Evolutionary conservation across 2,329 filamentous ascomycete genomes (phyloP), one percentile per base, ranked within the genome.

Genomic region (Aspergillus latus): DNA sequence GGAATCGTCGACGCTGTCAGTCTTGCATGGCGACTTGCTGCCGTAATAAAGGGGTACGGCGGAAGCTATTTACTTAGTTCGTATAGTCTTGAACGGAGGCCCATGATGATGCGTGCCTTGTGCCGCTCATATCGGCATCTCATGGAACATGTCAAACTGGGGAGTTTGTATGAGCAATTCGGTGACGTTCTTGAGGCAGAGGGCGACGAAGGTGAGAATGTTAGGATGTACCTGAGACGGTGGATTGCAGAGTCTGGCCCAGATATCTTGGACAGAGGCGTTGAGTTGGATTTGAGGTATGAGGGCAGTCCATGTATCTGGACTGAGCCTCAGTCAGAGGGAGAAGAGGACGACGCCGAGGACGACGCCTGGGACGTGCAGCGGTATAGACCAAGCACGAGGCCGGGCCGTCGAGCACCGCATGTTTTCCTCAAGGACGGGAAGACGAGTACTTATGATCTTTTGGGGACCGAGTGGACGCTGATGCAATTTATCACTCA

Each of bases 1-100:
- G 73, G 69, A 0, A 60, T 76, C 2, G 66, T 63, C 7, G 74
- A 76, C 53, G 69, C 66, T 2, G 62, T 71, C 39, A 68, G 73
- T 54, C 58, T 76, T 2, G 68, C 65, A 16, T 76, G 72, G 73
- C 69, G 69, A 32, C 58, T 74, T 2, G 66, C 66, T 4, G 66
- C 64, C 2, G 58, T 69, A 2, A 15, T 71, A 2, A 56, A 64
- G 13, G 66, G 65, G 15, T 61, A 66, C 29, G 71, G 64, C 1
- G 64, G 68, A 0, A 45, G 48, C 2, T 15, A 50, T 0, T 59
- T 73, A 1, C 58, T 72, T 1, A 43, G 50, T 9, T 62, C 66
- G 7, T 73, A 74, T 57, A 62, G 68, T 9, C 10, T 48, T 3
- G 71, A 74, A 52, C 60, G 71, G 8, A 47, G 65, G 2, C 69